A percentile compares a stretch with the other conserved stretches of the same genome.
phyloP scores from a whole-genome alignment of 495 filamentous ascomycete genomes.

The Penicillium longicatenatum region DNA sequence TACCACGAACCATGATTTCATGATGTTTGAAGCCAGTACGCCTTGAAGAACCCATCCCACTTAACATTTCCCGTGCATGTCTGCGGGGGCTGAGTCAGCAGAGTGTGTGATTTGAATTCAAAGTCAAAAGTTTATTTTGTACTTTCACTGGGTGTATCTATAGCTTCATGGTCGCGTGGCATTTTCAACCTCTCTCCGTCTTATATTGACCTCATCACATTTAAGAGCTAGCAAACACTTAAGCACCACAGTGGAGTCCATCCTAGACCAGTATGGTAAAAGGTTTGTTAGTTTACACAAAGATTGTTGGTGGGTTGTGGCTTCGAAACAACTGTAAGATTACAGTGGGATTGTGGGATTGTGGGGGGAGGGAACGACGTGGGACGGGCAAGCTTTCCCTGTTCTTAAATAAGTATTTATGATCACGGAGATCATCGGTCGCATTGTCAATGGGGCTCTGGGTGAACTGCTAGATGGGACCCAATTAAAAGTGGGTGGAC shows the following conservation, averaged over 20 bases:
- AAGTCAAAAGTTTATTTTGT: neutral
- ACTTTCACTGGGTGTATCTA: neutral
- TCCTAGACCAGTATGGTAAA: neutral
- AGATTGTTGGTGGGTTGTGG: neutral
- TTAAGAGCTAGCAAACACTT: neutral
- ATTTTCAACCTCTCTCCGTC: neutral
- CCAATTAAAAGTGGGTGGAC: neutral
- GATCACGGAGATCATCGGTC: slow-evolving; percentile 4
- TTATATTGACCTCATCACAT: neutral
- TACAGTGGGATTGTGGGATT: slow-evolving; percentile 14
- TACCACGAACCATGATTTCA: neutral
- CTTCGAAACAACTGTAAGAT: slow-evolving; percentile 1
- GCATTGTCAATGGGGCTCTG: slow-evolving; percentile 9
- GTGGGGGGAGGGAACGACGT: slow-evolving; percentile 13
- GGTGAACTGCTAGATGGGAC: neutral
- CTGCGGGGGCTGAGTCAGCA: neutral
- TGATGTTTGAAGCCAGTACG: neutral
- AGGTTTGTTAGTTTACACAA: neutral
- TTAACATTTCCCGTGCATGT: neutral
- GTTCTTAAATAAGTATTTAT: neutral
- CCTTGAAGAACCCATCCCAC: neutral
- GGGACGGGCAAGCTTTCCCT: neutral
- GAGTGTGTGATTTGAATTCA: neutral
- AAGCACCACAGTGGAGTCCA: neutral
- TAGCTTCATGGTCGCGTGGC: neutral